Conservation (phyloP, 139 green algal species). For the Micractinium conductrix region DNA sequence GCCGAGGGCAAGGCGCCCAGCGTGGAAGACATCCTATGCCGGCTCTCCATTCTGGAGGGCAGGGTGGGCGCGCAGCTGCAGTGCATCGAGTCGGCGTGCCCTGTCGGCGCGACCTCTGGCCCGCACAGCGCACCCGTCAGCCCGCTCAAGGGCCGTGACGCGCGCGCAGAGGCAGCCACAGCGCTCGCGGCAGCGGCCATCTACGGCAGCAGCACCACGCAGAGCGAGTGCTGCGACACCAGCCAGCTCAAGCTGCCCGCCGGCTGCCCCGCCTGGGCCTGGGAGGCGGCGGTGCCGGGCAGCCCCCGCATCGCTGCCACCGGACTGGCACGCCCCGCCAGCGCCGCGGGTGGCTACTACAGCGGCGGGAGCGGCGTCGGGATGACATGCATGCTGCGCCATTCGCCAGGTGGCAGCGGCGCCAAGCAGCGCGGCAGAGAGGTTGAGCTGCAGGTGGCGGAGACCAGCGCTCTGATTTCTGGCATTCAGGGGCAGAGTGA, state of each 20-base stretch:
- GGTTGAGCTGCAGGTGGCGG: constrained; percentile 19
- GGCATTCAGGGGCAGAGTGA: constrained; percentile 27
- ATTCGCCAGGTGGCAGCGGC: not conserved
- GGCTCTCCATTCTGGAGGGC: constrained; percentile 17
- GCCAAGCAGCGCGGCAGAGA: not conserved
- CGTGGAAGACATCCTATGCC: not conserved
- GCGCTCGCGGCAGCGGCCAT: not conserved
- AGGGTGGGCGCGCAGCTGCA: constrained; percentile 5
- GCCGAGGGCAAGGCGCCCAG: no score
- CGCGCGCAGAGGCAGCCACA: not conserved
- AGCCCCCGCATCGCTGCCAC: not conserved
- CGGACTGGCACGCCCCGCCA: not conserved
- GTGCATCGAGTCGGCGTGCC: not conserved
- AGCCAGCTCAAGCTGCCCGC: not conserved
- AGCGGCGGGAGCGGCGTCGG: not conserved
- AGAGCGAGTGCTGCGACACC: not conserved
- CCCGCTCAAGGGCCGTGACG: not conserved
- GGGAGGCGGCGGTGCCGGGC: not conserved
- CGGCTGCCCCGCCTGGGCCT: not conserved
- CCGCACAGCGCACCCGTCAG: not conserved
- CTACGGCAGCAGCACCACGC: constrained; percentile 1
- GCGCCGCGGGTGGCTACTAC: not conserved
- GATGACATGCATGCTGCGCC: not conserved
- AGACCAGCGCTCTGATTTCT: not conserved
- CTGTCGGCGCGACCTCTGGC: not conserved